A percentile compares a stretch with the other conserved stretches of the same genome.
phyloP scores from a whole-genome alignment of 164 flowering plant species.

The grape (Vitis vinifera) region DNA sequence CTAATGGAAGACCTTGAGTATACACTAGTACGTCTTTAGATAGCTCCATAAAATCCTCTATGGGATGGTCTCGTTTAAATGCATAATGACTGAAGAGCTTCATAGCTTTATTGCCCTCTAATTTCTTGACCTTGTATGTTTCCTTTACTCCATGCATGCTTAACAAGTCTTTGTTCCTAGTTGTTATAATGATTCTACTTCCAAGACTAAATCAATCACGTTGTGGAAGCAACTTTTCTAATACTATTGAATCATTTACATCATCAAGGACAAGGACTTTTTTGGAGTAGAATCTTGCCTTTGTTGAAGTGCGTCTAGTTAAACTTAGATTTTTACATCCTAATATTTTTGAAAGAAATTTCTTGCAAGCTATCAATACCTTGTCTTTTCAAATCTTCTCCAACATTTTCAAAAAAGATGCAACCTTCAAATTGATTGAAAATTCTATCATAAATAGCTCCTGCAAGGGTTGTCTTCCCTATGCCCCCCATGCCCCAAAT shows the following conservation, averaged over 20 bases:
- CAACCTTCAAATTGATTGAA: neutral
- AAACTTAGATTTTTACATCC: neutral
- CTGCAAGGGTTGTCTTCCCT: constrained; percentile 1
- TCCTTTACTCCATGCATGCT: neutral
- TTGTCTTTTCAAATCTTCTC: neutral
- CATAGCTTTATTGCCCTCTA: constrained; percentile 3
- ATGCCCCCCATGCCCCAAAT: constrained; percentile 1
- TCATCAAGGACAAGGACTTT: constrained; percentile 4
- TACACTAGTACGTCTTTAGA: neutral
- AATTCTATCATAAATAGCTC: neutral
- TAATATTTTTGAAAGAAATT: neutral
- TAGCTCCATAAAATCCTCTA: neutral
- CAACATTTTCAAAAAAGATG: neutral
- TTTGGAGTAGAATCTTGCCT: neutral
- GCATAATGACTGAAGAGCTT: constrained; percentile 11
- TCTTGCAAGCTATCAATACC: neutral
- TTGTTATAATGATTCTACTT: constrained; percentile 18
- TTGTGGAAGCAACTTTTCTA: neutral
- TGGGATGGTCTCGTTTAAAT: neutral
- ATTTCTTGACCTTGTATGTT: neutral
- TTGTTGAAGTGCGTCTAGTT: neutral
- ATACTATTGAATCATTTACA: neutral
- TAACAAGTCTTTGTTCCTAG: constrained; percentile 3
- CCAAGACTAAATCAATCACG: constrained; percentile 2
- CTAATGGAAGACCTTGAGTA: constrained; percentile 9